Conservation (phyloP, 169 alveolate genomes). For the Plasmodium blacklocki region DNA sequence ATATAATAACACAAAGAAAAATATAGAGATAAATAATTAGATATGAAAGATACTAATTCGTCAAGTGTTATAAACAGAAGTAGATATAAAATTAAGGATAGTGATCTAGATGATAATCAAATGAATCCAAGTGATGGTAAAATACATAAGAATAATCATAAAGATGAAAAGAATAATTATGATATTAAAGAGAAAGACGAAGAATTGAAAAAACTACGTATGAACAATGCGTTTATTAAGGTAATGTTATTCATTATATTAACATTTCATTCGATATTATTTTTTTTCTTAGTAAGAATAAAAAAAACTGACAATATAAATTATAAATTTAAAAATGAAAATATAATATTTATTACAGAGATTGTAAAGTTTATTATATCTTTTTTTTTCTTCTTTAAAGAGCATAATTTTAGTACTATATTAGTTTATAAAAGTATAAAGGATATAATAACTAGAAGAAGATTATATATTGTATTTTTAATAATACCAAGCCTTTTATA, state of each 20-base stretch:
- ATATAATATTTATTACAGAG: conserved; percentile 52
- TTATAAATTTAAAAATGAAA: conserved; percentile 34
- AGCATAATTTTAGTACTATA: conserved; percentile 28
- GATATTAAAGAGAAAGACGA: neutral
- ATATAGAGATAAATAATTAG: neutral
- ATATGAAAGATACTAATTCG: neutral
- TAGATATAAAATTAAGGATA: neutral
- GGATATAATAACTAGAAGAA: neutral
- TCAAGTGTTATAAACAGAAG: neutral
- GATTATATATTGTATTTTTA: conserved; percentile 12
- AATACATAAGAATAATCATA: neutral
- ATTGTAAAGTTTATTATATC: conserved; percentile 20
- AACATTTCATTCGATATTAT: conserved; percentile 22
- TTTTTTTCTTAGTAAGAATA: conserved; percentile 12
- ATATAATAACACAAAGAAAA: neutral
- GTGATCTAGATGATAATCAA: too few relatives aligned
- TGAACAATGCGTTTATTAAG: neutral
- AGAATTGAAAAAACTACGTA: neutral
- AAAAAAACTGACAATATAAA: conserved; percentile 38
- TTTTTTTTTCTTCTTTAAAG: conserved; percentile 12
- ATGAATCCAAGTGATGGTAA: too few relatives aligned
- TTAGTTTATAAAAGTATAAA: conserved; percentile 3
- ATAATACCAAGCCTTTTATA: conserved; percentile 48
- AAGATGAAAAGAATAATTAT: neutral
- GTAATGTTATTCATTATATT: conserved; percentile 13